phyloP scores from a whole-genome alignment of 768 basidiomycete species.

The Collybia sordida region DNA sequence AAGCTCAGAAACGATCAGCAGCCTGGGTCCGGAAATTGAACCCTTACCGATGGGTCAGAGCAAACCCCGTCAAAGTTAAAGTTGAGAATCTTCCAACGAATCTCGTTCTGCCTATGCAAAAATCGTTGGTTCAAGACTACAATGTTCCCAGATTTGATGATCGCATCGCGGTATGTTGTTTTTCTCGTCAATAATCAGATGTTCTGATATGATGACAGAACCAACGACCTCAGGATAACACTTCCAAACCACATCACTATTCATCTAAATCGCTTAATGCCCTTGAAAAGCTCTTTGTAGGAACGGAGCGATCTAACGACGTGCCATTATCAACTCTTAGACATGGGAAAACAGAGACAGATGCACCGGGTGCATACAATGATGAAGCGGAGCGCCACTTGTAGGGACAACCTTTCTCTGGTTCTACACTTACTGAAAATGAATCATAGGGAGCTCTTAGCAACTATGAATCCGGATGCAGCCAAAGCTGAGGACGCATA shows the following conservation, averaged over 20 bases:
- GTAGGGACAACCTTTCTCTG: conserved; percentile 40
- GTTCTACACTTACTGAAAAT: background rate
- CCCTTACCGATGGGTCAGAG: conserved; percentile 82
- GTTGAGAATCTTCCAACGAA: conserved; percentile 72
- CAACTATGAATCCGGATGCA: conserved; percentile 57
- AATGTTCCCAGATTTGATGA: conserved; percentile 34
- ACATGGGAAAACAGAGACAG: conserved; percentile 34
- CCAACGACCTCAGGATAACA: conserved; percentile 16
- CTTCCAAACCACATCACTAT: conserved; percentile 47
- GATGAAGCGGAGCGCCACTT: conserved; percentile 74
- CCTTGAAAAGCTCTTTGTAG: conserved; percentile 67
- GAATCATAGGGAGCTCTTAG: conserved; percentile 61
- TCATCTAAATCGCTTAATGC: conserved; percentile 57
- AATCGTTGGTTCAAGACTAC: conserved; percentile 66
- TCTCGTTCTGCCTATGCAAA: conserved; percentile 78
- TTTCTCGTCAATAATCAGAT: background rate
- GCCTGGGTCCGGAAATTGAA: conserved; percentile 79
- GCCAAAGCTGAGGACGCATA: conserved; percentile 49
- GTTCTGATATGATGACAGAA: conserved; percentile 16
- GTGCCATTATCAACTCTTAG: conserved; percentile 61
- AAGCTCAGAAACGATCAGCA: conserved; percentile 46
- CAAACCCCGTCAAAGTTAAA: conserved; percentile 69
- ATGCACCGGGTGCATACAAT: conserved; percentile 16
- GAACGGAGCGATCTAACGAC: conserved; percentile 48
- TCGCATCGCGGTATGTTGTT: conserved; percentile 26